These are phyloP conservation scores for Patellifolia procumbens DNA, from an alignment of 179 eudicot species.

Conservation along the genomic window DNA sequence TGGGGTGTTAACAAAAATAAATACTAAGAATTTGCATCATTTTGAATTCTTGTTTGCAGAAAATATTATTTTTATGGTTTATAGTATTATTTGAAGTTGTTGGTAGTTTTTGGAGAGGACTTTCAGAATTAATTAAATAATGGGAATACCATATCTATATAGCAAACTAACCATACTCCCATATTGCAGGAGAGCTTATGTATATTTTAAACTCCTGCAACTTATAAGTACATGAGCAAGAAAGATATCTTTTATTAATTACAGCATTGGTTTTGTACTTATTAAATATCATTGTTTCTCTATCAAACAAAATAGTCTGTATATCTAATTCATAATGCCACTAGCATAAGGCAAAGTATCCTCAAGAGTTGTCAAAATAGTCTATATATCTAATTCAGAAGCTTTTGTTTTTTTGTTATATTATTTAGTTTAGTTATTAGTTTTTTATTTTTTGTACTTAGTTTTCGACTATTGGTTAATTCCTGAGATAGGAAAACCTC, in stretches of 20 bases:
- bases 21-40: background rate
- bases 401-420: too few species aligned
- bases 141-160: background rate
- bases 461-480: too few species aligned
- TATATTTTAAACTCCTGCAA: background rate
- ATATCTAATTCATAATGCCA: too few species aligned
- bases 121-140: too few species aligned
- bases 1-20: background rate
- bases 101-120: background rate
- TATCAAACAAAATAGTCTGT: too few species aligned
- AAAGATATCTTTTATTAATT: background rate
- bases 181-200: background rate
- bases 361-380: too few species aligned
- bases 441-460: too few species aligned
- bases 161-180: background rate
- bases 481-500: too few species aligned
- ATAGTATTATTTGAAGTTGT: background rate
- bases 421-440: too few species aligned
- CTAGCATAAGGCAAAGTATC: too few species aligned
- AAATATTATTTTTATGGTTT: background rate
- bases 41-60: background rate
- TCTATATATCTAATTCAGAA: too few species aligned
- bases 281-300: background rate
- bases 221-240: background rate
- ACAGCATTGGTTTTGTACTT: background rate